Conservation (phyloP, 805 yeast genomes). For the Starmerella potacharoeniae region DNA sequence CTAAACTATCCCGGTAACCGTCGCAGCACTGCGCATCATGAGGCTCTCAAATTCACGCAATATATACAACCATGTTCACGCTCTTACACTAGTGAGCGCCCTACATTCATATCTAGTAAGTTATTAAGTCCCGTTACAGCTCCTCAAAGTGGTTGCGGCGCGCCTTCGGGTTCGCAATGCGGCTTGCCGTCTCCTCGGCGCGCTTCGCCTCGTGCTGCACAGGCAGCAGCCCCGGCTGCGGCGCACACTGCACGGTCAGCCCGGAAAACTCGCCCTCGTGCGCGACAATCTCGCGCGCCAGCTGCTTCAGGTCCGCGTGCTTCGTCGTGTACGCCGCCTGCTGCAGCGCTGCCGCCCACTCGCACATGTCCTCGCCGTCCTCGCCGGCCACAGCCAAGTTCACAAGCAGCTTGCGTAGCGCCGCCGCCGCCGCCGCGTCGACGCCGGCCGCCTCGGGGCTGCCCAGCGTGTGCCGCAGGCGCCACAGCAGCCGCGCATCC, state of each 20-base stretch:
- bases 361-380: conserved; percentile 12
- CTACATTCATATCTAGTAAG: not conserved
- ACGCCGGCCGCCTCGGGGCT: not conserved
- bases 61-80: too few species aligned
- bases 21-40: too few species aligned
- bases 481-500: not conserved
- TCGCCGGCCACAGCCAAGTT: conserved; percentile 13
- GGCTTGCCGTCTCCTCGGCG: conserved; percentile 5
- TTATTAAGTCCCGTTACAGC: not conserved
- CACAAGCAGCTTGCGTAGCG: conserved; percentile 9
- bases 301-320: not conserved
- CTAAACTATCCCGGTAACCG: too few species aligned
- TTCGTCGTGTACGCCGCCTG: conserved; percentile 8
- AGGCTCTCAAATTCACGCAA: too few species aligned
- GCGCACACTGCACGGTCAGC: conserved; percentile 10
- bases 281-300: conserved; percentile 12
- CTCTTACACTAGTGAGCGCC: not conserved
- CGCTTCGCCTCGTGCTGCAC: conserved; percentile 10
- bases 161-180: conserved; percentile 5
- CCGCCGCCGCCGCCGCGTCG: not conserved
- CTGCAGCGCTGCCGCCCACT: conserved; percentile 15
- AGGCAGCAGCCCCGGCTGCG: conserved; percentile 14
- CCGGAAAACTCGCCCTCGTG: conserved; percentile 11
- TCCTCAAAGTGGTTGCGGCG: conserved; percentile 13
- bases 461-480: conserved; percentile 3